These are phyloP conservation scores for Bipolaris zeicola DNA, from an alignment of 2,329 filamentous ascomycete genomes.

Conservation along the genomic window DNA sequence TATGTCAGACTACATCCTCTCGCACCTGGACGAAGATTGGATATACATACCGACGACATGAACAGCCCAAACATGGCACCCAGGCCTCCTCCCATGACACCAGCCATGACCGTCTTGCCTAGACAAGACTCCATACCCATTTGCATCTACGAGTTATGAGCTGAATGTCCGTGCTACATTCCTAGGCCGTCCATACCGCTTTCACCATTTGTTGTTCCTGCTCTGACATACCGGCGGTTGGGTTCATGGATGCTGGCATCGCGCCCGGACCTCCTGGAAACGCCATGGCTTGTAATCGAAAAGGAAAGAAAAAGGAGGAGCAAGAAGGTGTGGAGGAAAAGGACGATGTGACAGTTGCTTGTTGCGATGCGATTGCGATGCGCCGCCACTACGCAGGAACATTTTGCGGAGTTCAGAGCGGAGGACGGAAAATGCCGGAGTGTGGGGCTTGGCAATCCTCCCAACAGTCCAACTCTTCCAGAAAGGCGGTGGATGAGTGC, in stretches of 20 bases:
- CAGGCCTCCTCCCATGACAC: slow-evolving; percentile 91
- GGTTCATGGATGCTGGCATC: slow-evolving; percentile 37
- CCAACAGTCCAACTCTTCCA: neutral
- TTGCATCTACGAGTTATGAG: slow-evolving; percentile 69
- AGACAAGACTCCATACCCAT: slow-evolving; percentile 88
- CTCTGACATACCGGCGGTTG: slow-evolving; percentile 47
- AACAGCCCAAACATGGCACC: slow-evolving; percentile 95
- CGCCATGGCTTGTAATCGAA: slow-evolving; percentile 29
- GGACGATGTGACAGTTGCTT: slow-evolving; percentile 2
- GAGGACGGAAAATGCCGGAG: slow-evolving; percentile 37
- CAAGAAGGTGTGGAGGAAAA: neutral
- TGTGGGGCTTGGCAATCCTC: slow-evolving; percentile 24
- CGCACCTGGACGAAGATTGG: neutral
- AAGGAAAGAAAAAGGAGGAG: neutral
- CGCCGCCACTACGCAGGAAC: slow-evolving; percentile 19
- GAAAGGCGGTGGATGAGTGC: neutral
- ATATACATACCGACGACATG: slow-evolving; percentile 83
- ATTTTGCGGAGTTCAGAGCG: slow-evolving; percentile 45
- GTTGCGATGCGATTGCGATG: slow-evolving; percentile 16
- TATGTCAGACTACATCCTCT: slow-evolving; percentile 1
- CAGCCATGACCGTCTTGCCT: slow-evolving; percentile 85
- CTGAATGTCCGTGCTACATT: neutral
- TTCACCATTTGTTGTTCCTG: slow-evolving; percentile 58
- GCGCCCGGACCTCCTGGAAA: slow-evolving; percentile 36
- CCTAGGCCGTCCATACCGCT: slow-evolving; percentile 38